Evolutionary conservation across 129 eudicot genomes (phyloP), one percentile per base, ranked within the genome.

Genomic region (Centella asiatica): DNA sequence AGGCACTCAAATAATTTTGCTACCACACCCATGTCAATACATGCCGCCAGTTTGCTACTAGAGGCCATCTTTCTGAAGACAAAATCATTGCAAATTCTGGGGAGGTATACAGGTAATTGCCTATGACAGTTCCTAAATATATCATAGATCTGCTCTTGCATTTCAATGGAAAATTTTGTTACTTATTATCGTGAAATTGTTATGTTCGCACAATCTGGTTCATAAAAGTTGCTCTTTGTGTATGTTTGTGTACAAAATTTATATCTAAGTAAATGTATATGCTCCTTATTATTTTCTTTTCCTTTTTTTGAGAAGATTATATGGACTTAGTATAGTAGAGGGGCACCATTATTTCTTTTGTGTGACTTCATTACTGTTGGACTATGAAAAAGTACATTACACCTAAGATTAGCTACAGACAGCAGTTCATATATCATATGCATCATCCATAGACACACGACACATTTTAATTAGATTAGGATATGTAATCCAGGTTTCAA

Each of bases 11-110:
- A 74, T 19, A 80, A 71, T 50, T 75, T 61, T 61, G 72, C 74
- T 3, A 32, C 59, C 27, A 79, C 81, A 22, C 86, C 95, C 28
- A 62, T 92, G 79, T 84, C 98, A 13, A 57, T 80, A 40, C 85
- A 84, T 60, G 96, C 94, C n/a, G 83, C 81, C 22, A 78, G 79
- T 74, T 72, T 92, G 68, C 80, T 92, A 49, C 77, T 92, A n/a
- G 98, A 92, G 73, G 90, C 95, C 53, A 67, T 92, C 64, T 77
- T 74, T 71, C 74, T 92, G 44, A 92, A 92, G 66, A 74, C 98
- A 36, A 92, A 81, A 72, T 92, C 98, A 12, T 80, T 87, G 73
- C 90, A 92, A 64, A 68, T 80, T 57, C 95, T 90, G 44, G 80
- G 97, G 74, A 75, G 85, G 72, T 83, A 71, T 76, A 83, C 70